Percentiles rank a stretch among this genome's conserved stretches.
Evolutionary conservation across 2,329 filamentous ascomycete genomes (phyloP).

Genomic region (Cercospora zeina): DNA sequence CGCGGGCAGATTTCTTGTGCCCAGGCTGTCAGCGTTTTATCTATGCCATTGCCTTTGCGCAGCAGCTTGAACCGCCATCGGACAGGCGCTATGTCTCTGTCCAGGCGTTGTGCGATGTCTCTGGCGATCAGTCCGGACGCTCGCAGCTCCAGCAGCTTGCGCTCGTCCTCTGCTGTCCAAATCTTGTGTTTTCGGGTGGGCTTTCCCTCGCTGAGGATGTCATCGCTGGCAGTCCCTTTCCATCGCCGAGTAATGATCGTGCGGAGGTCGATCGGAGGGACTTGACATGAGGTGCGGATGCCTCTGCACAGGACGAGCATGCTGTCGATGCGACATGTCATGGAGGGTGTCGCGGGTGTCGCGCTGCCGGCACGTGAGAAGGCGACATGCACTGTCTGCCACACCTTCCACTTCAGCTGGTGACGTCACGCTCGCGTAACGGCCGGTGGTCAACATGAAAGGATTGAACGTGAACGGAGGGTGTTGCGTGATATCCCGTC

Average conservation of each 20-base stretch:
- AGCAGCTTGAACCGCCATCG: not conserved
- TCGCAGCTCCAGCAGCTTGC: conserved; percentile 6
- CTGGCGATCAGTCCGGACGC: not conserved
- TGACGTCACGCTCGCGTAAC: conserved; percentile 3
- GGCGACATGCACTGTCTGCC: conserved; percentile 1
- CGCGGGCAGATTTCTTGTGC: not conserved
- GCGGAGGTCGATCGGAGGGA: not conserved
- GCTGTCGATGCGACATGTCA: not conserved
- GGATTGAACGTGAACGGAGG: no score
- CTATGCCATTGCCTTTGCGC: not conserved
- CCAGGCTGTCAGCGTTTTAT: not conserved
- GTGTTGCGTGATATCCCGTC: not conserved
- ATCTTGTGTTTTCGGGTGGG: not conserved
- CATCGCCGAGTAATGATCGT: not conserved
- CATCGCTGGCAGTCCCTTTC: not conserved
- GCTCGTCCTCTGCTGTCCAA: conserved; percentile 3
- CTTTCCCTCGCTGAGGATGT: not conserved
- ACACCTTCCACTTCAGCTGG: not conserved
- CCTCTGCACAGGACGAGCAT: conserved; percentile 1
- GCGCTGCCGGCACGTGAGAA: not conserved
- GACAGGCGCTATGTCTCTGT: not conserved
- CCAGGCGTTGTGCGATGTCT: not conserved
- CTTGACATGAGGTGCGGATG: not conserved
- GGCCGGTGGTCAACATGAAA: not conserved
- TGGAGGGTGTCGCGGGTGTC: not conserved